Conservation (phyloP, 2,329 filamentous ascomycete species). For the Fusarium foetens region DNA sequence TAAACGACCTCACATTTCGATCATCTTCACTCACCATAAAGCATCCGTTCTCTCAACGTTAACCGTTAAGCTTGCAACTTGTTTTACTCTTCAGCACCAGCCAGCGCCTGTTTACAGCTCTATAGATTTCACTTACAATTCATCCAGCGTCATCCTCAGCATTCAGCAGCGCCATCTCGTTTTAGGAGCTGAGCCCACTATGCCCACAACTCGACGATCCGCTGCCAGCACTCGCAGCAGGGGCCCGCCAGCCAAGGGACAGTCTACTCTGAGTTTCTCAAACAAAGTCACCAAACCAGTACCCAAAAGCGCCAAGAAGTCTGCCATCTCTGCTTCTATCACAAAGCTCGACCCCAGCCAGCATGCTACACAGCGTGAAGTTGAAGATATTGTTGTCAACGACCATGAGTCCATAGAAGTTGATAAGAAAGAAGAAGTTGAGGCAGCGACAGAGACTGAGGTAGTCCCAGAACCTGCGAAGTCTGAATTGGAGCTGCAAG, state of each 20-base stretch:
- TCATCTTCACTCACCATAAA: conserved; percentile 11
- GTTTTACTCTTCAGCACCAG: neutral
- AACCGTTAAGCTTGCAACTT: neutral
- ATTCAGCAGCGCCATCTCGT: conserved; percentile 3
- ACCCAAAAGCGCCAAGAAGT: conserved; percentile 59
- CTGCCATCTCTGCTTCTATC: conserved; percentile 50
- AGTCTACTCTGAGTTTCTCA: conserved; percentile 66
- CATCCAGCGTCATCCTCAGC: conserved; percentile 1
- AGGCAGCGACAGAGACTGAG: conserved; percentile 27
- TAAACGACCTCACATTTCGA: neutral
- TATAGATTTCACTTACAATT: neutral
- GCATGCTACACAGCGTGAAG: conserved; percentile 30
- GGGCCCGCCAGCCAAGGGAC: conserved; percentile 55
- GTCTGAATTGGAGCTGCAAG: conserved; percentile 64
- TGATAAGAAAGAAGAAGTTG: conserved; percentile 36
- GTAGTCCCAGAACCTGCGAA: conserved; percentile 52
- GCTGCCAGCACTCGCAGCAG: conserved; percentile 52
- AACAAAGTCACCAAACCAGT: conserved; percentile 66
- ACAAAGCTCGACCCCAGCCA: conserved; percentile 49
- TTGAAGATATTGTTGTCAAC: conserved; percentile 30
- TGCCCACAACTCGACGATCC: conserved; percentile 64
- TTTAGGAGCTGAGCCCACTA: conserved; percentile 43
- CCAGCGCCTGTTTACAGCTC: neutral
- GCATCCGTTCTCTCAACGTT: neutral
- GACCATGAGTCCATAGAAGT: conserved; percentile 34